These are phyloP conservation scores for Huntiella abstrusa DNA, from an alignment of 2,329 filamentous ascomycete genomes.

Conservation along the genomic window DNA sequence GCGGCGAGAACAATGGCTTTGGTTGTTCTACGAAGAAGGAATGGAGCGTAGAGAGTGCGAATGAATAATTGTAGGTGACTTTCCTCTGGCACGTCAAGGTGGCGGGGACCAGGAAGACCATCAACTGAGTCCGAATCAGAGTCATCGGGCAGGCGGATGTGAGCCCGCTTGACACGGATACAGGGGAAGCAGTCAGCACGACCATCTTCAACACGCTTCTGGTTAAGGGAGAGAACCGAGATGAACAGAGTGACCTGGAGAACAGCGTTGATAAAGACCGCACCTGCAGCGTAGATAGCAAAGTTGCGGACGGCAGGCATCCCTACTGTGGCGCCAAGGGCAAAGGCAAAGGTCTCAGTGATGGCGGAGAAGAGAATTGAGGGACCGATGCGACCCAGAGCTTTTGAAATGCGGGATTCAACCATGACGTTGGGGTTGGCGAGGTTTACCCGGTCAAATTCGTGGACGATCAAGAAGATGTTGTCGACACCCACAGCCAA, in stretches of 20 bases:
- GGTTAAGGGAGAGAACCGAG: slow-evolving; percentile 77
- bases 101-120: not conserved
- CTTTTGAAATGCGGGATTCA: slow-evolving; percentile 66
- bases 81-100: slow-evolving; percentile 58
- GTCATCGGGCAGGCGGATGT: slow-evolving; percentile 38
- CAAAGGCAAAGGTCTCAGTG: slow-evolving; percentile 86
- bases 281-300: slow-evolving; percentile 85
- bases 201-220: slow-evolving; percentile 71
- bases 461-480: slow-evolving; percentile 95
- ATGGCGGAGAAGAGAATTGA: slow-evolving; percentile 90
- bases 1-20: slow-evolving; percentile 60
- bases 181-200: slow-evolving; percentile 88
- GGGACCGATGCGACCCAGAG: slow-evolving; percentile 89
- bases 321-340: slow-evolving; percentile 78
- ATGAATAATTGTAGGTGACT: slow-evolving; percentile 73
- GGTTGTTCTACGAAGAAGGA: slow-evolving; percentile 58
- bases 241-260: slow-evolving; percentile 95
- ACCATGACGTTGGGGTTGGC: slow-evolving; percentile 80
- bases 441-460: slow-evolving; percentile 87
- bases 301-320: slow-evolving; percentile 99
- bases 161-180: slow-evolving; percentile 57
- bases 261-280: slow-evolving; percentile 92
- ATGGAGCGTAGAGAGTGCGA: slow-evolving; percentile 71
- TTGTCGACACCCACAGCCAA: slow-evolving; percentile 95
- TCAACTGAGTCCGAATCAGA: slow-evolving; percentile 16